A percentile compares a stretch with the other conserved stretches of the same genome.
Conservation (phyloP, 305 asterid genomes). For the Fraxinus baroniana region DNA sequence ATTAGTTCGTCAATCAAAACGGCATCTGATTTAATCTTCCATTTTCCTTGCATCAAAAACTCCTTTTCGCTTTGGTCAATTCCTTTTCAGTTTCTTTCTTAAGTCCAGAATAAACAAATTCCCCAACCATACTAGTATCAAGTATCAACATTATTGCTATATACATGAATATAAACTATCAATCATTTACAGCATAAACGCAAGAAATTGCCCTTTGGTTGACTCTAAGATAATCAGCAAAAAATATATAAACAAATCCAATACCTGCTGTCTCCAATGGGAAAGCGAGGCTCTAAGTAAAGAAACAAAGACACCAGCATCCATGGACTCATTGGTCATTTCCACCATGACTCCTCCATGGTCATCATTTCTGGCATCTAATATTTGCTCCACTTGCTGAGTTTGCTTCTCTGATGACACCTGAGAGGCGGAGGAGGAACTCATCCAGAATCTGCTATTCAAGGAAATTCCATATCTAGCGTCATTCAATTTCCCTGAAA, state of each 20-base stretch:
- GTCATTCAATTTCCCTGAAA: constrained; percentile 40
- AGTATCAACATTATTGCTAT: not conserved
- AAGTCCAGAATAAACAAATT: not conserved
- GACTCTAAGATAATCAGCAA: not conserved
- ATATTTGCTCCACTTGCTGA: constrained; percentile 43
- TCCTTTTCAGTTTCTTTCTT: not conserved
- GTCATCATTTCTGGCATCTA: constrained; percentile 57
- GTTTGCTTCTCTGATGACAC: constrained; percentile 35
- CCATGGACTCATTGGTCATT: constrained; percentile 64
- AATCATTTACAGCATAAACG: not conserved
- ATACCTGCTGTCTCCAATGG: constrained; percentile 72
- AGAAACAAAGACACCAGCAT: constrained; percentile 51
- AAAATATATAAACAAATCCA: not conserved
- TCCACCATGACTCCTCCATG: constrained; percentile 78
- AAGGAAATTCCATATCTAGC: constrained; percentile 31
- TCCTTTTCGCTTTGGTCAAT: too few relatives aligned
- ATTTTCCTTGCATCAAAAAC: too few relatives aligned
- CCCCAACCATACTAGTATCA: not conserved
- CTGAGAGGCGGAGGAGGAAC: constrained; percentile 35
- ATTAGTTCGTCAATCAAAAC: too few relatives aligned
- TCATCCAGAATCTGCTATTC: constrained; percentile 44
- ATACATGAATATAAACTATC: not conserved
- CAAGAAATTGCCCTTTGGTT: not conserved
- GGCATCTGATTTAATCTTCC: too few relatives aligned
- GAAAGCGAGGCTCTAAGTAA: constrained; percentile 72